phyloP scores from a whole-genome alignment of 2,329 filamentous ascomycete species.

The Chaetomium globosum region DNA sequence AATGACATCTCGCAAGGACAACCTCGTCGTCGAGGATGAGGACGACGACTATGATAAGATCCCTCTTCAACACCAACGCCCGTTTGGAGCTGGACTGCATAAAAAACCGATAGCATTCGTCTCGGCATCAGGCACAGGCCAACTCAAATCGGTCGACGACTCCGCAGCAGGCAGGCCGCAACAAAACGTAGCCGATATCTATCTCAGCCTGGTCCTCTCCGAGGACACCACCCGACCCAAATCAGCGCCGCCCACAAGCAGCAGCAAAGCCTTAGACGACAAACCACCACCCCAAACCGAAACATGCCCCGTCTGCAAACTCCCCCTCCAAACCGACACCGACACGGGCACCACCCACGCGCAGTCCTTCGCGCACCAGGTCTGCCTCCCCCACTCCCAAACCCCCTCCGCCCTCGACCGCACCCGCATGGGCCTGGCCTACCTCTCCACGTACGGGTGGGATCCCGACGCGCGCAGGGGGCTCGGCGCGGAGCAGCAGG shows the following conservation, averaged over 20 bases:
- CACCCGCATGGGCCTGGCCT: conserved; percentile 67
- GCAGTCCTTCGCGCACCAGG: conserved; percentile 69
- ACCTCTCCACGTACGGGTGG: conserved; percentile 70
- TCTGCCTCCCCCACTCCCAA: conserved; percentile 68
- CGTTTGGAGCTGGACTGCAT: conserved; percentile 61
- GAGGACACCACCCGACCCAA: conserved; percentile 38
- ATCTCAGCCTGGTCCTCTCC: conserved; percentile 68
- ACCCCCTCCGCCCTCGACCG: conserved; percentile 73
- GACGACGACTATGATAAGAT: conserved; percentile 49
- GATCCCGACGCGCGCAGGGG: conserved; percentile 73
- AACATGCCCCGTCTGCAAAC: conserved; percentile 61
- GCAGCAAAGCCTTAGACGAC: not conserved
- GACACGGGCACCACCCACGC: conserved; percentile 49
- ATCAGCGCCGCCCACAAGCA: conserved; percentile 26
- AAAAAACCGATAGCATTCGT: conserved; percentile 60
- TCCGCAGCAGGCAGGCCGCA: conserved; percentile 37
- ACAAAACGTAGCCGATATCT: conserved; percentile 56
- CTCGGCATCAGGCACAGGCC: conserved; percentile 46
- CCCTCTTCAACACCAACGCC: conserved; percentile 56
- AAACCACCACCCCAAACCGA: conserved; percentile 9
- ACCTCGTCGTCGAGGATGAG: conserved; percentile 19
- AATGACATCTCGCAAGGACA: conserved; percentile 11
- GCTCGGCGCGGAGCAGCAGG: conserved; percentile 70
- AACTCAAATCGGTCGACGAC: conserved; percentile 28
- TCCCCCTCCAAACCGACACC: conserved; percentile 49